phyloP scores from a whole-genome alignment of 2,329 filamentous ascomycete genomes.

The Samsoniella hepiali region DNA sequence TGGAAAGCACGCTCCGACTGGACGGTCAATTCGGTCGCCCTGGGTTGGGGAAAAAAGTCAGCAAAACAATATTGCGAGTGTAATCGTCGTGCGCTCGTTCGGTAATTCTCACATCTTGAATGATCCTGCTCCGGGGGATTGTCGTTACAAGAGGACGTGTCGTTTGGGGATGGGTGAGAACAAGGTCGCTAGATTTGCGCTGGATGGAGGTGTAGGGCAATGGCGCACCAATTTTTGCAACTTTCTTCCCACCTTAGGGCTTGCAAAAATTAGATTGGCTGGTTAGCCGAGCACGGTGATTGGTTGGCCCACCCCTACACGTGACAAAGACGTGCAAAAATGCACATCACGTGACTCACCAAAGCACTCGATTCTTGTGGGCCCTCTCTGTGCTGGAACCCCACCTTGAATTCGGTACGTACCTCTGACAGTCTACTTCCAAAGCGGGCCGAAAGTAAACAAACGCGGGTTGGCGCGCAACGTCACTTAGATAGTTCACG shows the following conservation, averaged over 20 bases:
- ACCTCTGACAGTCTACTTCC: slow-evolving; percentile 8
- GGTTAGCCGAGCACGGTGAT: slow-evolving; percentile 28
- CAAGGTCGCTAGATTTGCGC: slow-evolving; percentile 36
- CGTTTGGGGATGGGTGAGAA: slow-evolving; percentile 36
- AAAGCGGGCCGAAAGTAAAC: slow-evolving; percentile 34
- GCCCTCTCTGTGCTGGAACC: not conserved
- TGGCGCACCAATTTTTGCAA: slow-evolving; percentile 34
- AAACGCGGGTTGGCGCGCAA: slow-evolving; percentile 35
- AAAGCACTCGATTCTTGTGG: not conserved
- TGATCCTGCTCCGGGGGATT: slow-evolving; percentile 39
- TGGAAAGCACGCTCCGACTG: slow-evolving; percentile 99
- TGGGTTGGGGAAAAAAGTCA: slow-evolving; percentile 37
- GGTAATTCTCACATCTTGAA: slow-evolving; percentile 42
- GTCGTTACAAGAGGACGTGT: slow-evolving; percentile 39
- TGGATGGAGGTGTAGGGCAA: slow-evolving; percentile 38
- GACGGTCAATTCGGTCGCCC: slow-evolving; percentile 98
- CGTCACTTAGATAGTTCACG: slow-evolving; percentile 10
- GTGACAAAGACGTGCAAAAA: slow-evolving; percentile 27
- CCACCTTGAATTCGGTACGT: slow-evolving; percentile 22
- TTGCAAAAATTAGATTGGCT: slow-evolving; percentile 40
- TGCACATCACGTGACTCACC: slow-evolving; percentile 16
- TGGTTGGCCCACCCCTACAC: slow-evolving; percentile 23
- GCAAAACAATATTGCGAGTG: slow-evolving; percentile 13
- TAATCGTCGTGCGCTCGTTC: slow-evolving; percentile 11
- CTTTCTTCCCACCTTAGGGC: slow-evolving; percentile 36